phyloP scores from a whole-genome alignment of 495 filamentous ascomycete species.

The Sphaerosporella brunnea region DNA sequence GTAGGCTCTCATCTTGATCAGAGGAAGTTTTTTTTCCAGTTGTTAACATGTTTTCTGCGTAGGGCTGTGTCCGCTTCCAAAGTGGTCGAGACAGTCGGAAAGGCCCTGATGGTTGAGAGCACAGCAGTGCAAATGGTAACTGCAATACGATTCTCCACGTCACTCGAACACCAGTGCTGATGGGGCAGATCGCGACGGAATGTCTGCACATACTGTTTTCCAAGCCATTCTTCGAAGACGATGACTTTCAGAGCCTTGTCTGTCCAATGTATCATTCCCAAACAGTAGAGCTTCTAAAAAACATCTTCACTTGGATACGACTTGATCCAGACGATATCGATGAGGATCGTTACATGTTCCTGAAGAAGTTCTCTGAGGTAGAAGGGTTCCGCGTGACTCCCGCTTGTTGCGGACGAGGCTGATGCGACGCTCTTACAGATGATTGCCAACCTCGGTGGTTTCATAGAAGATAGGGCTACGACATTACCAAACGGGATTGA shows the following conservation, averaged over 20 bases:
- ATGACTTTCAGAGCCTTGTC: constrained; percentile 63
- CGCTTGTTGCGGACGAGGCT: not conserved
- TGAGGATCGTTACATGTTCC: constrained; percentile 76
- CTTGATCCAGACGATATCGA: constrained; percentile 65
- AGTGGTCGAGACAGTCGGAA: constrained; percentile 54
- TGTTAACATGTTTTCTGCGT: not conserved
- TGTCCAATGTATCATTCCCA: constrained; percentile 57
- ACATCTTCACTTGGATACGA: constrained; percentile 64
- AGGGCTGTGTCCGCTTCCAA: constrained; percentile 50
- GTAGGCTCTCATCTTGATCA: constrained; percentile 18
- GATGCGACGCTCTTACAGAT: constrained; percentile 39
- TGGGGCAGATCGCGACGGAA: constrained; percentile 57
- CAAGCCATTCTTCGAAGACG: constrained; percentile 51
- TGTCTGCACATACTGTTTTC: constrained; percentile 66
- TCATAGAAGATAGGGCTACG: constrained; percentile 57
- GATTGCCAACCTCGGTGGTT: constrained; percentile 66
- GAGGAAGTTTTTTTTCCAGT: no score
- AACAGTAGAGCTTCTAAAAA: constrained; percentile 51
- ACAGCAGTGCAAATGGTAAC: constrained; percentile 52
- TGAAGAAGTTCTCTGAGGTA: constrained; percentile 88
- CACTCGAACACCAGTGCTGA: constrained; percentile 20
- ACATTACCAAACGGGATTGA: constrained; percentile 43
- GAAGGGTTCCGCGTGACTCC: not conserved
- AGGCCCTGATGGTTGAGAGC: constrained; percentile 52
- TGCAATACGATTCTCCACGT: not conserved